A percentile compares a stretch with the other conserved stretches of the same genome.
phyloP scores from a whole-genome alignment of 2,329 filamentous ascomycete genomes.

The Lithohypha guttulata region DNA sequence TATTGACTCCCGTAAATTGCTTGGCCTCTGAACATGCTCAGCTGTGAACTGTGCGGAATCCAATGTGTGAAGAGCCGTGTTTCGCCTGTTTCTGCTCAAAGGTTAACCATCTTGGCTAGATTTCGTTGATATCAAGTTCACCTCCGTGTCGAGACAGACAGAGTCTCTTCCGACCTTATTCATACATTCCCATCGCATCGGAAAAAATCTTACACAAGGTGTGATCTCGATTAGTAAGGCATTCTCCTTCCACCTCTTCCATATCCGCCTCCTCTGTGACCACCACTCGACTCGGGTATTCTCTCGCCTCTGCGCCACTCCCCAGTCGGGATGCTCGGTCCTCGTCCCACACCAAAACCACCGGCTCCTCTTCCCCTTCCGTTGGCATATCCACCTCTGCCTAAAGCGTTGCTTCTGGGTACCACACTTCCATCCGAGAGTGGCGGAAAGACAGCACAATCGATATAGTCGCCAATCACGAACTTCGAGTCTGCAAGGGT shows the following conservation, averaged over 20 bases:
- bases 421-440: slow-evolving; percentile 56
- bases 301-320: slow-evolving; percentile 42
- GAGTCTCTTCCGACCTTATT: background rate
- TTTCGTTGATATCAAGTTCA: no score
- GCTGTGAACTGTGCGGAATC: no score
- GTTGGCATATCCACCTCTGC: slow-evolving; percentile 30
- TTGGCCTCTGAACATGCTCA: no score
- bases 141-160: no score
- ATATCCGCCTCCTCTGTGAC: slow-evolving; percentile 29
- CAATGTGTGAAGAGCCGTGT: no score
- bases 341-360: slow-evolving; percentile 28
- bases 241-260: slow-evolving; percentile 29
- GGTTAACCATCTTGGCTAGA: no score
- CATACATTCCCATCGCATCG: background rate
- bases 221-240: slow-evolving; percentile 18
- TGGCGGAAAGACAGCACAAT: slow-evolving; percentile 69
- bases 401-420: slow-evolving; percentile 32
- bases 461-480: slow-evolving; percentile 80
- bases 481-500: slow-evolving; percentile 69
- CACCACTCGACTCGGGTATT: slow-evolving; percentile 29
- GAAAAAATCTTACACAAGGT: background rate
- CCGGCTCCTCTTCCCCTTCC: slow-evolving; percentile 30
- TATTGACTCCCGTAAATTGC: no score
- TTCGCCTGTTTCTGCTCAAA: no score
- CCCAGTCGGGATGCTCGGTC: slow-evolving; percentile 31